These are phyloP conservation scores for Talaromyces sp. DNA, from an alignment of 2,329 filamentous ascomycete genomes.

Conservation along the genomic window DNA sequence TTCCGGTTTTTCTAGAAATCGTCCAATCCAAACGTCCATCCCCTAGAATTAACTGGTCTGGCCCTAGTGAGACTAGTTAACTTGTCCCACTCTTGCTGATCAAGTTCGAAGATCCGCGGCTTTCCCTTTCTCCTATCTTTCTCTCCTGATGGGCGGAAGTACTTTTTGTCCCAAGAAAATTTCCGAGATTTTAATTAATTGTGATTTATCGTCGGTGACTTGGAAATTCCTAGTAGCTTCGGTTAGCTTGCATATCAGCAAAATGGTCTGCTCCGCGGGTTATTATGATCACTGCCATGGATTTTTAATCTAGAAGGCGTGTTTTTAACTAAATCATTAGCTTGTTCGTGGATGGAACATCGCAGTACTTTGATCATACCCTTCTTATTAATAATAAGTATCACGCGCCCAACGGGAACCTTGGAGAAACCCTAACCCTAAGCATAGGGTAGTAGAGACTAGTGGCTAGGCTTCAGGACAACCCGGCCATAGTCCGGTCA, in stretches of 20 bases:
- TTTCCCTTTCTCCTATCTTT: background rate
- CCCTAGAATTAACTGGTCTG: background rate
- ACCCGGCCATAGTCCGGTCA: background rate
- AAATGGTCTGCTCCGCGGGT: background rate
- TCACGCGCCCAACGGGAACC: background rate
- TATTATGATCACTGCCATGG: background rate
- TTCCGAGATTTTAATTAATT: background rate
- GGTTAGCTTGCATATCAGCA: background rate
- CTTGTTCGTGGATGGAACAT: background rate
- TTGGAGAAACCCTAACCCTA: background rate
- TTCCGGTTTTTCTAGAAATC: background rate
- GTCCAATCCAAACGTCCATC: background rate
- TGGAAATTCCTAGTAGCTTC: background rate
- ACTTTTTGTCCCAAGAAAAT: background rate
- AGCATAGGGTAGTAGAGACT: background rate
- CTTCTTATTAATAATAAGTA: background rate
- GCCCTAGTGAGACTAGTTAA: background rate
- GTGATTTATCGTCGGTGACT: background rate
- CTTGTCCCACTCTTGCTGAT: background rate
- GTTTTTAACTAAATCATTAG: background rate
- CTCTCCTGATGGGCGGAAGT: background rate
- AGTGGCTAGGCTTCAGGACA: background rate
- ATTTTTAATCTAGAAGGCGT: background rate
- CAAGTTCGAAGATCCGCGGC: background rate
- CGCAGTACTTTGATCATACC: background rate